Base-by-base conservation (phyloP, 164 flowering plant species). In the Aristolochia contorta region DNA sequence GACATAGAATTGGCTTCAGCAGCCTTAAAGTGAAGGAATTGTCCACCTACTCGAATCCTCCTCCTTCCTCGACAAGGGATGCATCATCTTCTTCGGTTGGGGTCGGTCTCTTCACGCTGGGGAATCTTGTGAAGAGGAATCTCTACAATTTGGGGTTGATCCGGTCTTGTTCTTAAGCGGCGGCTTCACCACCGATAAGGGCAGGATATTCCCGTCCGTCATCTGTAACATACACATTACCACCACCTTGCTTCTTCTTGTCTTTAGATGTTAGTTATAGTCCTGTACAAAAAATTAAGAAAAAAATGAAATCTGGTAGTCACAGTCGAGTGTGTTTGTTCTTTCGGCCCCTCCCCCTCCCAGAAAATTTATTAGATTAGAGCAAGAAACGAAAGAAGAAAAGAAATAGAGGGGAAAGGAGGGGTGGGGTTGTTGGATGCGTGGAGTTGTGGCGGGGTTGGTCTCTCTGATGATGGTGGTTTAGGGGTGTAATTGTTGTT, bases 111-210 rank as follows among this genome's bases (percentile, higher is more conserved):
- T 58, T 84, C 49, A 86, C 96, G 15, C 72, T 93, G 57, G 97
- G 95, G 16, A 90, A 88, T 76, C 24, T 94, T 54, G 84, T 94
- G 56, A 84, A 78, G 65, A 85, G 80, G 83, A 91, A 91, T 78
- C 84, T 94, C 4, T 81, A 73, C 87, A 79, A 75, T 60, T 76
- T 91, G 83, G 96, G 99, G 4, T 63, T 85, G 74, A 88, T 94
- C 64, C 88, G 74, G 71, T 89, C 96, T 25, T 82, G 71, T 73
- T 86, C 96, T 68, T 90, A 64, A 20, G 9, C 23, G 20, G 65
- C 16, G 23, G 48, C 16, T 20, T 12, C 12, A 8, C 18, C 3
- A 27, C 9, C 55, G n/a, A n/a, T n/a, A n/a, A n/a, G n/a, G n/a
- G n/a, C n/a, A n/a, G n/a, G n/a, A n/a, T n/a, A n/a, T n/a, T n/a